A percentile compares a stretch with the other conserved stretches of the same genome.
These are phyloP conservation scores for Epicoccum nigrum DNA, from an alignment of 2,329 filamentous ascomycete genomes.

Conservation along the genomic window DNA sequence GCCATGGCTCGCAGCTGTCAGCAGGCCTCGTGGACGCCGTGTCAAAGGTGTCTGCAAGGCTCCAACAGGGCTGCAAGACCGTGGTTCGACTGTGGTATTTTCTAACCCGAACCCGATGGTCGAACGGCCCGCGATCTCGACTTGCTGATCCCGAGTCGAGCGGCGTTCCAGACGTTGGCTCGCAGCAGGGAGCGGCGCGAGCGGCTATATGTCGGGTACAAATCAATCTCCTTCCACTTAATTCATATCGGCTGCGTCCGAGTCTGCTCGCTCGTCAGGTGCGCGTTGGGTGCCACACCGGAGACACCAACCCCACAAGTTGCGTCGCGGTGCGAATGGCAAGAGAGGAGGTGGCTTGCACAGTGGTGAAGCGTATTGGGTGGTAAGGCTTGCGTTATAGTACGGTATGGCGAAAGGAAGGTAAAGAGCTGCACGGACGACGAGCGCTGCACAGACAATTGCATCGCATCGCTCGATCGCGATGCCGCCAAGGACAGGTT, in stretches of 20 bases:
- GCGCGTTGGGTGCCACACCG: conserved; percentile 21
- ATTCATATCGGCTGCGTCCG: not conserved
- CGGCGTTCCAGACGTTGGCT: conserved; percentile 30
- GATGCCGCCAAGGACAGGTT: conserved; percentile 35
- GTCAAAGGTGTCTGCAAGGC: not conserved
- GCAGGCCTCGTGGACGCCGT: not conserved
- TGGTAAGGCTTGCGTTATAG: conserved; percentile 4
- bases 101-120: not conserved
- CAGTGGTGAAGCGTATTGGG: conserved; percentile 14
- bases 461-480: conserved; percentile 27
- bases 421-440: conserved; percentile 28
- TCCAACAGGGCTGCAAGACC: not conserved
- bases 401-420: conserved; percentile 17
- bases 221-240: no score
- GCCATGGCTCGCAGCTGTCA: not conserved
- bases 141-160: conserved; percentile 21
- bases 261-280: conserved; percentile 19
- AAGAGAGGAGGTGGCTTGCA: conserved; percentile 29
- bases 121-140: conserved; percentile 26
- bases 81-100: not conserved
- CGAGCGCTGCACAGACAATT: conserved; percentile 23
- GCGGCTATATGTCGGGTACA: conserved; percentile 16
- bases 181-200: conserved; percentile 29
- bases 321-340: conserved; percentile 20
- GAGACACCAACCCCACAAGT: not conserved